Percentiles rank a stretch among this genome's conserved stretches.
These are phyloP conservation scores for Saussurea involucrata DNA, from an alignment of 129 eudicot genomes.

Conservation along the genomic window DNA sequence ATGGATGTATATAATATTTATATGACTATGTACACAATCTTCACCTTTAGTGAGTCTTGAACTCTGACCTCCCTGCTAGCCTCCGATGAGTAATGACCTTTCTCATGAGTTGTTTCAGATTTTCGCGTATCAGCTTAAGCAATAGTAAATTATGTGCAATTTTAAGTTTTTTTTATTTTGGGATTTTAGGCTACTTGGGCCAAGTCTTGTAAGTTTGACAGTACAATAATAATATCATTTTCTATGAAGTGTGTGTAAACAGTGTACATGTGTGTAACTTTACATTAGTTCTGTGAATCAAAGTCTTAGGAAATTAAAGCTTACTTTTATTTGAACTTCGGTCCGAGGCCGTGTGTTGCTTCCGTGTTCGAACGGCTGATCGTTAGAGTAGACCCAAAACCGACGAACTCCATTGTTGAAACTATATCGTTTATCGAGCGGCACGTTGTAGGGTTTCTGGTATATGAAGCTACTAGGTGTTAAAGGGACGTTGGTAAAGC, in stretches of 20 bases:
- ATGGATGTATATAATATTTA: too few species aligned
- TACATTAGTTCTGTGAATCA: background rate
- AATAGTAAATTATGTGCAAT: too few species aligned
- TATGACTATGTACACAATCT: too few species aligned
- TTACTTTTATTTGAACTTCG: conserved; percentile 47
- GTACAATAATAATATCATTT: background rate
- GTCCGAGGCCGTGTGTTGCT: conserved; percentile 53
- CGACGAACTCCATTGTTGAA: conserved; percentile 37
- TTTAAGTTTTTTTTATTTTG: too few species aligned
- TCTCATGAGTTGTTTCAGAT: too few species aligned
- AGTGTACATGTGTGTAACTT: background rate
- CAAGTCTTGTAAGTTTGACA: background rate
- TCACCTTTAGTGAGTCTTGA: too few species aligned
- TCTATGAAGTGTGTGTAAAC: background rate
- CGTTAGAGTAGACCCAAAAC: conserved; percentile 56
- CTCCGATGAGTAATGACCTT: too few species aligned
- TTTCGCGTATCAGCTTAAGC: too few species aligned
- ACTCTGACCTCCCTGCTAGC: too few species aligned
- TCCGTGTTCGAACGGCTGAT: conserved; percentile 31
- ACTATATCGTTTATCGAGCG: conserved; percentile 38
- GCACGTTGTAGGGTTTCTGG: conserved; percentile 49
- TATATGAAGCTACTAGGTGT: conserved; percentile 29
- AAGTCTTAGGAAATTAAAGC: background rate
- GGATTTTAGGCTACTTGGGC: too few species aligned
- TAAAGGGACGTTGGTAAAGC: conserved; percentile 44